phyloP scores from a whole-genome alignment of 306 rosid genomes.

The Vicia faba region DNA sequence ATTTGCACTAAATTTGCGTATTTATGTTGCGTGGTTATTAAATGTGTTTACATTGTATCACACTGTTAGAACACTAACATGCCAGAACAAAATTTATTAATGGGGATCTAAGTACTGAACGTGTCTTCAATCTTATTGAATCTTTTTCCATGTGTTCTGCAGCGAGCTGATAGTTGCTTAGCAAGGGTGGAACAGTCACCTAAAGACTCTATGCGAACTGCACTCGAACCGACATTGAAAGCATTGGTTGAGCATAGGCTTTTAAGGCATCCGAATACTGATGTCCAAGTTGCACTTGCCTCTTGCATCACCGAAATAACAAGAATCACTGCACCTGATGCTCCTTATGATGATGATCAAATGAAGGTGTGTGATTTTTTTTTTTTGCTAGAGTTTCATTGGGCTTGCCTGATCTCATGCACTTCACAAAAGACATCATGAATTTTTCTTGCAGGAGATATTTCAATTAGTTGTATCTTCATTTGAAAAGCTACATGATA shows the following conservation, averaged over 20 bases:
- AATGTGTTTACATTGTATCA: neutral
- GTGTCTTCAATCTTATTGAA: slow-evolving; percentile 4
- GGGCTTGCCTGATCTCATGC: neutral
- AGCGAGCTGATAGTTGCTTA: slow-evolving; percentile 66
- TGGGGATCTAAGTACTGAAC: neutral
- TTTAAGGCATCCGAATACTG: slow-evolving; percentile 65
- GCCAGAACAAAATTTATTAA: neutral
- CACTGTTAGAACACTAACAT: neutral
- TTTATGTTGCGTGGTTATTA: neutral
- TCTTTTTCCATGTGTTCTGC: slow-evolving; percentile 32
- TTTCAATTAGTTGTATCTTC: slow-evolving; percentile 86
- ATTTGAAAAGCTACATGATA: slow-evolving; percentile 76
- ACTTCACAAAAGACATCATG: neutral
- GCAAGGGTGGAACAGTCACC: slow-evolving; percentile 91
- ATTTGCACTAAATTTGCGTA: neutral
- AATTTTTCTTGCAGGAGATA: slow-evolving; percentile 60
- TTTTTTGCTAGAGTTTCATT: neutral
- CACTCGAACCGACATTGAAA: slow-evolving; percentile 71
- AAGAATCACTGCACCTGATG: slow-evolving; percentile 94
- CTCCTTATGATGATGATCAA: slow-evolving; percentile 88
- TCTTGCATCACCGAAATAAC: slow-evolving; percentile 92
- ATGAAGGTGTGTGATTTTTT: slow-evolving; percentile 66
- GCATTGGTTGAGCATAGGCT: slow-evolving; percentile 67
- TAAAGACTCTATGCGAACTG: slow-evolving; percentile 60
- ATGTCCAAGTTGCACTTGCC: slow-evolving; percentile 87